A percentile compares a stretch with the other conserved stretches of the same genome.
Evolutionary conservation across 148 eudicot species (phyloP).

Genomic region (Camellia sinensis): DNA sequence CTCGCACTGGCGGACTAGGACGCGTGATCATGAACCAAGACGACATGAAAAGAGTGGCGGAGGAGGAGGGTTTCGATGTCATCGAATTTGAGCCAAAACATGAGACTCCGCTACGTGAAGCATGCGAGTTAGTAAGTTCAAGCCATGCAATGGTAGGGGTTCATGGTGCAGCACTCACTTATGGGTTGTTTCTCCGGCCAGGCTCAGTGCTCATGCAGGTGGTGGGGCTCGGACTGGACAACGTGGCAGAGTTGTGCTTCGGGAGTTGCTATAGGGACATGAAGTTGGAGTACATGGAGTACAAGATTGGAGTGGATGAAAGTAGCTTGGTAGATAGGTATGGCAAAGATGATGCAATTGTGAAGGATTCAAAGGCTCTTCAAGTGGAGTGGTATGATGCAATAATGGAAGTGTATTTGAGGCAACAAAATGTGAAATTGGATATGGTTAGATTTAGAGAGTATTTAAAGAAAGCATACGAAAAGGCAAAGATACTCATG

Average conservation of each 20-base stretch:
- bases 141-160: slow-evolving; percentile 63
- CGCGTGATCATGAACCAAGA: slow-evolving; percentile 44
- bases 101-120: slow-evolving; percentile 34
- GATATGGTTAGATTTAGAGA: slow-evolving; percentile 38
- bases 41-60: slow-evolving; percentile 19
- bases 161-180: slow-evolving; percentile 65
- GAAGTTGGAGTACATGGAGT: slow-evolving; percentile 50
- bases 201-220: slow-evolving; percentile 46
- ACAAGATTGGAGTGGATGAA: slow-evolving; percentile 43
- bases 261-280: slow-evolving; percentile 37
- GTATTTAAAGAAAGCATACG: slow-evolving; percentile 40
- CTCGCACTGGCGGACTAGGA: slow-evolving; percentile 37
- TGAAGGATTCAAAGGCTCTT: slow-evolving; percentile 35
- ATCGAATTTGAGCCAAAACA: slow-evolving; percentile 36
- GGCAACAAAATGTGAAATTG: slow-evolving; percentile 49
- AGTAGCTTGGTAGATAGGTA: slow-evolving; percentile 46
- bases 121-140: slow-evolving; percentile 33
- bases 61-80: slow-evolving; percentile 55
- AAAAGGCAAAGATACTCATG: slow-evolving; percentile 48
- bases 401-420: slow-evolving; percentile 44
- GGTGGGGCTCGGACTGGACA: slow-evolving; percentile 48
- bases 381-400: slow-evolving; percentile 21
- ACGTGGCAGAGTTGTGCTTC: slow-evolving; percentile 46
- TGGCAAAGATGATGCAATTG: slow-evolving; percentile 32
- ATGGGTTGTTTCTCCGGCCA: slow-evolving; percentile 46